Conservation (phyloP, 192 early-diverging fungal species). For the Dissophora ornata region DNA sequence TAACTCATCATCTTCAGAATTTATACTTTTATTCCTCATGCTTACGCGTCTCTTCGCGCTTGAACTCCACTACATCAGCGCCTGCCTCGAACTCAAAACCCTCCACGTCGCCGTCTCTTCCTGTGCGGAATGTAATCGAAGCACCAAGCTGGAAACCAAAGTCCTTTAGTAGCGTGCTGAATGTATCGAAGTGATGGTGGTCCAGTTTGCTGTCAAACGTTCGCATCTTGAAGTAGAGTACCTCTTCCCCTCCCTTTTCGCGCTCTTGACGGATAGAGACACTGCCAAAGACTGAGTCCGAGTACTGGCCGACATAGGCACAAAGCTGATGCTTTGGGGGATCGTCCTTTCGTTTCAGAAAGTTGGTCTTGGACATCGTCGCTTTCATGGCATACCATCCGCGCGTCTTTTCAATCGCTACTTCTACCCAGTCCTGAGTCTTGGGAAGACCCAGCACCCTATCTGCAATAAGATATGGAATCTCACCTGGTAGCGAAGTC, state of each 20-base stretch:
- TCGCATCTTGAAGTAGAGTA: conserved; percentile 7
- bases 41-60: too few species aligned
- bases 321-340: neutral
- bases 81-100: too few species aligned
- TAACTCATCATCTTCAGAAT: too few species aligned
- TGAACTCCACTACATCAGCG: neutral
- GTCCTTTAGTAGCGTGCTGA: neutral
- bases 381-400: neutral
- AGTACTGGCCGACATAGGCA: conserved; percentile 13
- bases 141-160: neutral
- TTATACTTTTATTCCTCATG: conserved; percentile 8
- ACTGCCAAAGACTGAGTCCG: conserved; percentile 7
- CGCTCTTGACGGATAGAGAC: neutral
- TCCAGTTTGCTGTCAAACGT: conserved; percentile 6
- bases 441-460: conserved; percentile 1
- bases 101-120: too few species aligned
- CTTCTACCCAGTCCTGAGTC: conserved; percentile 15
- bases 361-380: conserved; percentile 1
- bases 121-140: too few species aligned
- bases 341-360: neutral
- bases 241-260: neutral
- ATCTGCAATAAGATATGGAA: conserved; percentile 4
- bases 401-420: neutral
- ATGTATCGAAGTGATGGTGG: conserved; percentile 18
- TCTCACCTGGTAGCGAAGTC: neutral